Evolutionary conservation across 2,329 filamentous ascomycete species (phyloP), one percentile per base, ranked within the genome.

Genomic region (Lizonia empirigonia): DNA sequence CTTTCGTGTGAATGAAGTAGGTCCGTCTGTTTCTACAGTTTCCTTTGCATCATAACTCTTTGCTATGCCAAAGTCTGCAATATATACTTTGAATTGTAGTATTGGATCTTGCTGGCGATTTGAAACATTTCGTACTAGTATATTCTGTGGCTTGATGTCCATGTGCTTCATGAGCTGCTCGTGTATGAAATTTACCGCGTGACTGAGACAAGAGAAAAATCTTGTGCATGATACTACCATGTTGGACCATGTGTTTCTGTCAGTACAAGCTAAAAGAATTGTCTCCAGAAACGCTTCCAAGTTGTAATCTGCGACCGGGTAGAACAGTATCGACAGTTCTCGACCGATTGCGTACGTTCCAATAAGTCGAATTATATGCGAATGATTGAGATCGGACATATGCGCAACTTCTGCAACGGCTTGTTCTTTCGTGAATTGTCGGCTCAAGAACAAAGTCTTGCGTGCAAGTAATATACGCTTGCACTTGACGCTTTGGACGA

Each of bases 101-200:
- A n/a, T n/a, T n/a, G n/a, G n/a, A n/a, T n/a, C n/a, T n/a, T n/a
- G n/a, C n/a, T 13, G 34, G 20, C 15, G 20, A 20, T 18, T 24
- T 24, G 6, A 15, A 20, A 3, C 34, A 10, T 47, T 22, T 15
- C 56, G 56, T 3, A 68, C 57, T 0, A 68, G 53, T 4, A 67
- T 30, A 20, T 67, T 68, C 26, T 56, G 37, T 1, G 65, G 65
- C 24, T 68, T 65, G 49, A 68, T 64, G 26, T 67, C 63, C 58
- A 62, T 61, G 42, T 68, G 65, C 24, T 64, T 67, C 4, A 61
- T 42, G 8, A 39, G 32, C 0, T 46, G 26, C 2, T 19, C 10
- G 32, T 67, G 65, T 3, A 68, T 60, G 29, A 48, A 63, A 2
- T 12, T 7, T 2, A 63, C 18, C 1, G 56, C 52, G 6, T 52